Percentiles rank a stretch among this genome's conserved stretches.
phyloP scores from a whole-genome alignment of 108 stramenopile species.

The Fragilariopsis cylindrus region DNA sequence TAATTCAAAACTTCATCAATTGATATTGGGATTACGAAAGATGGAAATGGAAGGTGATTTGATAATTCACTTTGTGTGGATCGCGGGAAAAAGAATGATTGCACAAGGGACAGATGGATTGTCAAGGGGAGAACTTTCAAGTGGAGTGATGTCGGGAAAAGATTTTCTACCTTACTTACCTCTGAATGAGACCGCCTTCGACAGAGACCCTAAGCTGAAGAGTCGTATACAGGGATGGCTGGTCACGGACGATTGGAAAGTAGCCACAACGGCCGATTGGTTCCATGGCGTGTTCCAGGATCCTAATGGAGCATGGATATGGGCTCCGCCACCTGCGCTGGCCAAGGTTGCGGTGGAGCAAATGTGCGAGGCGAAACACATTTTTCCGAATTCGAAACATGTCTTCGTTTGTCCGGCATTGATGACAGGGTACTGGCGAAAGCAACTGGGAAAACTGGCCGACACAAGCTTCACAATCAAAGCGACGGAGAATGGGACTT shows the following conservation, averaged over 20 bases:
- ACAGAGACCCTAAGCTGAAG: slow-evolving; percentile 26
- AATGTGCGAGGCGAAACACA: slow-evolving; percentile 32
- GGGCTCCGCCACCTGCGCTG: slow-evolving; percentile 37
- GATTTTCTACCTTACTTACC: slow-evolving; percentile 31
- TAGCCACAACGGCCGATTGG: slow-evolving; percentile 25
- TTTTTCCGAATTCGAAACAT: slow-evolving; percentile 28
- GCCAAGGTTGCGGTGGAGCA: slow-evolving; percentile 37
- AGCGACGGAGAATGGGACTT: slow-evolving; percentile 11
- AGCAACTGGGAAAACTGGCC: slow-evolving; percentile 17
- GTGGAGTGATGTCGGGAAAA: slow-evolving; percentile 27
- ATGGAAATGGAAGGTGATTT: slow-evolving; percentile 23
- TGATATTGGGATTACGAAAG: slow-evolving; percentile 32
- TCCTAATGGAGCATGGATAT: slow-evolving; percentile 15
- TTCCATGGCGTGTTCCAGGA: background rate
- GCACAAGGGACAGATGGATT: slow-evolving; percentile 40
- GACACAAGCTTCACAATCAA: slow-evolving; percentile 27
- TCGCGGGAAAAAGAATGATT: slow-evolving; percentile 47
- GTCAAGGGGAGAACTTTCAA: slow-evolving; percentile 32
- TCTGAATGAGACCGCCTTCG: slow-evolving; percentile 21
- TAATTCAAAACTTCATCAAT: slow-evolving; percentile 19
- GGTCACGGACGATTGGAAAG: background rate
- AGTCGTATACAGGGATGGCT: slow-evolving; percentile 21
- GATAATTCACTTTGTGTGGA: slow-evolving; percentile 28
- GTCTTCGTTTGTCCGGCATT: slow-evolving; percentile 42
- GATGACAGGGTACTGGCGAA: slow-evolving; percentile 44